These are phyloP conservation scores for Cajanus cajan DNA, from an alignment of 306 rosid species.

Conservation along the genomic window DNA sequence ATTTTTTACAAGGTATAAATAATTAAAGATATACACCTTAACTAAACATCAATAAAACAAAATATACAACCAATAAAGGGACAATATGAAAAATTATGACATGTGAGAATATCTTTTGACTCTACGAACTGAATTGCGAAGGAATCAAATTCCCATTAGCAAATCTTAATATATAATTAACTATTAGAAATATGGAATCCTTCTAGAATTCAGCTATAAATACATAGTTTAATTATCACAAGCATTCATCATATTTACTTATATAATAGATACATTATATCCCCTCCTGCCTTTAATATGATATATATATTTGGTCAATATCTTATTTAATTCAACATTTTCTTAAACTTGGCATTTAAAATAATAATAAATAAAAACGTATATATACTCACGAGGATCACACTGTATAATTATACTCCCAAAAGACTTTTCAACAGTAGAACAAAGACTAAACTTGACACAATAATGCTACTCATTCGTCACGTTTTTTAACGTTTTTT, in stretches of 20 bases:
- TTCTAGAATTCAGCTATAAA: neutral
- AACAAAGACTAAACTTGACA: neutral
- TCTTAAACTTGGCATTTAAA: neutral
- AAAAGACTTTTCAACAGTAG: neutral
- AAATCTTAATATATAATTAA: constrained; percentile 12
- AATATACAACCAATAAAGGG: neutral
- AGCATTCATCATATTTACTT: neutral
- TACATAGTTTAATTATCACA: neutral
- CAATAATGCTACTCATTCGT: neutral
- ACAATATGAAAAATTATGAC: neutral
- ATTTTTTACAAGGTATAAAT: neutral
- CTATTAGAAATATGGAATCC: neutral
- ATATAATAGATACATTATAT: neutral
- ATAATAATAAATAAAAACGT: neutral
- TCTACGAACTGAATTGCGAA: neutral
- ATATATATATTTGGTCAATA: neutral
- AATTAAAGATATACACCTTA: neutral
- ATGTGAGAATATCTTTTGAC: neutral
- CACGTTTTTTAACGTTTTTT: neutral
- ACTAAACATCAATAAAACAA: neutral
- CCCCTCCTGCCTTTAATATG: neutral
- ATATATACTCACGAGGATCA: neutral
- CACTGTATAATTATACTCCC: neutral
- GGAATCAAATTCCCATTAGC: constrained; percentile 21
- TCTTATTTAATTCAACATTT: neutral